Evolutionary conservation across 306 rosid genomes (phyloP), one percentile per base, ranked within the genome.

Genomic region (Fragaria vesca): DNA sequence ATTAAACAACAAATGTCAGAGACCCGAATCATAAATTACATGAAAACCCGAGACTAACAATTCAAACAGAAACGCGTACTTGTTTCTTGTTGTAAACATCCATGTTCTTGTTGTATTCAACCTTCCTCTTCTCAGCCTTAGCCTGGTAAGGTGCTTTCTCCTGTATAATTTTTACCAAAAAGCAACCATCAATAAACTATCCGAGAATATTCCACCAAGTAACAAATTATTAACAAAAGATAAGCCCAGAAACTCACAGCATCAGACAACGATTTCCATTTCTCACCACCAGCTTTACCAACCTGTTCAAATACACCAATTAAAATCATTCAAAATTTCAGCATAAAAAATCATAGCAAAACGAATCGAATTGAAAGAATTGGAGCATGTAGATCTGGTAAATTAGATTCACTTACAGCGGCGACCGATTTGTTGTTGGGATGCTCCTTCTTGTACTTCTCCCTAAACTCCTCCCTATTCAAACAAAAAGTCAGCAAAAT

Each of bases 281-380:
- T 86, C 6, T 76, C 88, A 45, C 97, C 99, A 2, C 93, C 97
- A 68, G 99, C 99, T 83, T 91, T 95, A 0, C 97, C 97, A 28
- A 93, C 97, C 99, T 95, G 62, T 50, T 50, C 26, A 2, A 15
- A 9, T 20, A 16, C 3, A 4, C n/a, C 4, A 46, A 21, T n/a
- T 2, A 24, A 4, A 20, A 4, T 17, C n/a, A 48, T 6, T 5
- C 36, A 4, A 36, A 36, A 6, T 40, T 40, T 4, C 40, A 5
- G 34, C 0, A 32, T 32, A 32, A 5, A 36, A 58, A 17, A 3
- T 4, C 15, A 8, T 0, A 18, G 1, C 46, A 42, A 42, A 42
- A 42, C 43, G 0, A 42, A 42, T 42, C 5, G n/a, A 47, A 16
- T 0, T 36, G 11, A 38, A 42, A 42, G 2, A 42, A 71, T 34